A percentile compares a stretch with the other conserved stretches of the same genome.
Evolutionary conservation across 305 asterid genomes (phyloP).

Genomic region (Fraxinus baroniana): DNA sequence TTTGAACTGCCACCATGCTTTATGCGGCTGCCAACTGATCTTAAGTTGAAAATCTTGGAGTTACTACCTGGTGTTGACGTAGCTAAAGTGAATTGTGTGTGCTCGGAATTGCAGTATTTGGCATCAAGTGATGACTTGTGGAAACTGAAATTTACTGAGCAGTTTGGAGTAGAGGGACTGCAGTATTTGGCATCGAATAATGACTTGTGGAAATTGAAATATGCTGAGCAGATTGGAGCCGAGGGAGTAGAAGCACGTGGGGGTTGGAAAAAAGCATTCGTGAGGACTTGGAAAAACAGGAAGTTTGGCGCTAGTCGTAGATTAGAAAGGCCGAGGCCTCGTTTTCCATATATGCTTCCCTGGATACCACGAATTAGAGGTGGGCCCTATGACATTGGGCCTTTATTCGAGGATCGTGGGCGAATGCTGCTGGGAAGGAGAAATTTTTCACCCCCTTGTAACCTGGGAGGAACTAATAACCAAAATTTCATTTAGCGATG

Average conservation of each 20-base stretch:
- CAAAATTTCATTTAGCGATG: background rate
- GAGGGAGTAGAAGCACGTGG: slow-evolving; percentile 26
- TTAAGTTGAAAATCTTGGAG: slow-evolving; percentile 70
- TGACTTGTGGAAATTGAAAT: slow-evolving; percentile 75
- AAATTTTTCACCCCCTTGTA: slow-evolving; percentile 34
- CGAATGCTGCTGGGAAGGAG: background rate
- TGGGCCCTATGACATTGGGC: slow-evolving; percentile 39
- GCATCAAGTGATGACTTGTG: slow-evolving; percentile 74
- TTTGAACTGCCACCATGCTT: slow-evolving; percentile 83
- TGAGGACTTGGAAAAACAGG: slow-evolving; percentile 31
- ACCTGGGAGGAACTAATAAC: slow-evolving; percentile 24
- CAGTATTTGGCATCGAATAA: slow-evolving; percentile 59
- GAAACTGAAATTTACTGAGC: slow-evolving; percentile 59
- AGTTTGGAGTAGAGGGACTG: slow-evolving; percentile 38
- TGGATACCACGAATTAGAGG: slow-evolving; percentile 38
- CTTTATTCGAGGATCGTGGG: slow-evolving; percentile 18
- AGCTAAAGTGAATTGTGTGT: slow-evolving; percentile 57
- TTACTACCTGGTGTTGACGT: slow-evolving; percentile 58
- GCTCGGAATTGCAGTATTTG: slow-evolving; percentile 60
- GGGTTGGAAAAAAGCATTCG: slow-evolving; percentile 70
- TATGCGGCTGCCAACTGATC: slow-evolving; percentile 66
- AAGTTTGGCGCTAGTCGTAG: slow-evolving; percentile 18
- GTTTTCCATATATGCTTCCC: slow-evolving; percentile 30
- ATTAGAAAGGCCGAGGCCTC: slow-evolving; percentile 31
- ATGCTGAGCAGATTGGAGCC: slow-evolving; percentile 44